Conservation (phyloP, 2,329 filamentous ascomycete genomes). For the Penicillium sp. region DNA sequence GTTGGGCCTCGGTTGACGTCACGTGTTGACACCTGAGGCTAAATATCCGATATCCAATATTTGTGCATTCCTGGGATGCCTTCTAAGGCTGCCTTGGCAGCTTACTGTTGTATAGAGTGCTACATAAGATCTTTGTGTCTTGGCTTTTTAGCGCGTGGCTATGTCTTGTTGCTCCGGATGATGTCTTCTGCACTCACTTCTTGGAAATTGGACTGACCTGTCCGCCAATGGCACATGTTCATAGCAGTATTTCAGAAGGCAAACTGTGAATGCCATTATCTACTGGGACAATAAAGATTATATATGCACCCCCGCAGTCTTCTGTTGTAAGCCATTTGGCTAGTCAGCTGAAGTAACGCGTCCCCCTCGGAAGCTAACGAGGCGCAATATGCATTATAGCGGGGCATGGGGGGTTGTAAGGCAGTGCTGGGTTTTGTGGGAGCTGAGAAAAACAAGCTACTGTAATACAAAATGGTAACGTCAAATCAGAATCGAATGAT, state of each 20-base stretch:
- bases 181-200: not conserved
- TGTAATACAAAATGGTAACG: too few species aligned
- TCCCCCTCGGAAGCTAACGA: not conserved
- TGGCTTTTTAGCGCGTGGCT: not conserved
- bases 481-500: conserved; percentile 5
- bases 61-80: not conserved
- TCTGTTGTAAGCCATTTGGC: not conserved
- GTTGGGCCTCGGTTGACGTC: conserved; percentile 18
- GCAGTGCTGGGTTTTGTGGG: not conserved
- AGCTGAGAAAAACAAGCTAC: conserved; percentile 5
- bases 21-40: conserved; percentile 24
- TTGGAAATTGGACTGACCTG: not conserved
- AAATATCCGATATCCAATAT: not conserved
- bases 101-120: not conserved
- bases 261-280: not conserved
- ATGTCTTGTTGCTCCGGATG: not conserved
- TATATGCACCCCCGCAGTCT: not conserved
- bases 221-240: not conserved
- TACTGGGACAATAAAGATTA: not conserved
- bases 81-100: not conserved
- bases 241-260: not conserved
- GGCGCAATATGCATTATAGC: not conserved
- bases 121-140: not conserved
- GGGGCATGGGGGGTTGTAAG: not conserved
- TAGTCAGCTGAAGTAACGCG: not conserved